phyloP scores from a whole-genome alignment of 2,329 filamentous ascomycete species.

The Lanzia echinophila region DNA sequence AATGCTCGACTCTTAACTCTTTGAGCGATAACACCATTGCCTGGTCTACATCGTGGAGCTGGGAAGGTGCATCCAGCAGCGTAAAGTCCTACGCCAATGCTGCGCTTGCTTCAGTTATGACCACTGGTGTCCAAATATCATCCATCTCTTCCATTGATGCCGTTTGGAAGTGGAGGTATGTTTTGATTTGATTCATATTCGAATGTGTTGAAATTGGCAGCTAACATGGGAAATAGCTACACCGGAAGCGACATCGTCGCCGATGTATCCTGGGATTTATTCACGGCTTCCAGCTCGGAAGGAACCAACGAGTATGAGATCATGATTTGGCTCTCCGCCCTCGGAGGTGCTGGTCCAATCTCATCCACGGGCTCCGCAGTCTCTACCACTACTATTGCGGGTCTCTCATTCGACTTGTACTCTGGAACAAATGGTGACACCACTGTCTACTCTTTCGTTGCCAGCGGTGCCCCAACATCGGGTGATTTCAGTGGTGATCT shows the following conservation, averaged over 20 bases:
- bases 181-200: not conserved
- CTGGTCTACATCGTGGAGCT: conserved; percentile 37
- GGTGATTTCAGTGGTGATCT: conserved; percentile 49
- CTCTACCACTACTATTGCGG: conserved; percentile 47
- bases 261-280: conserved; percentile 57
- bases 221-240: conserved; percentile 32
- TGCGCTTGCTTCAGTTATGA: conserved; percentile 26
- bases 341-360: conserved; percentile 53
- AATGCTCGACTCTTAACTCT: conserved; percentile 35
- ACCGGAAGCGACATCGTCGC: conserved; percentile 43
- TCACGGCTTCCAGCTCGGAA: conserved; percentile 44
- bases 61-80: conserved; percentile 30
- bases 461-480: conserved; percentile 36
- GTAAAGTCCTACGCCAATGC: conserved; percentile 40
- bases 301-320: conserved; percentile 50
- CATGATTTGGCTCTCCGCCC: conserved; percentile 57
- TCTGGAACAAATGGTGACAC: conserved; percentile 50
- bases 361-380: conserved; percentile 45
- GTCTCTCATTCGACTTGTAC: conserved; percentile 51
- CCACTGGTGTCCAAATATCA: conserved; percentile 29
- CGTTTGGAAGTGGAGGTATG: conserved; percentile 35
- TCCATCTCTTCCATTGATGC: conserved; percentile 33
- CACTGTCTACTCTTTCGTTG: conserved; percentile 56
- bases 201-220: not conserved
- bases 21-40: conserved; percentile 29